Evolutionary conservation across 2,329 filamentous ascomycete genomes (phyloP), one percentile per base, ranked within the genome.

Genomic region (Volutella citrinella): DNA sequence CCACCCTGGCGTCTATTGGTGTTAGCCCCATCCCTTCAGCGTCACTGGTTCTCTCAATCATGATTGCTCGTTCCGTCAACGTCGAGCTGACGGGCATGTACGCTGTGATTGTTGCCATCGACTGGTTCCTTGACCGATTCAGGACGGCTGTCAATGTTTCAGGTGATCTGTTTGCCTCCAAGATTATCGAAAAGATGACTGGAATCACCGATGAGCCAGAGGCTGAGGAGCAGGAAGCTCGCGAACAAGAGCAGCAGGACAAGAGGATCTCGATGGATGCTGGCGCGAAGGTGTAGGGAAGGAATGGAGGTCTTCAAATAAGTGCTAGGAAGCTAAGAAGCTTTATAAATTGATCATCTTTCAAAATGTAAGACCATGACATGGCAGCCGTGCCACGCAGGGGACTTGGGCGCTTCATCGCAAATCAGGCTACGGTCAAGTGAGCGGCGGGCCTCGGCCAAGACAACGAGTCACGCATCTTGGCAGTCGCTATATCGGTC

Each of bases 51-150:
- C 57, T 75, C 11, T 66, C 66, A 4, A 57, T 73, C 43, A 73
- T 76, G 69, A 74, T 75, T 42, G 64, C 69, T 9, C 55, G 60
- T 15, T 60, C 60, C 7, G 60, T 74, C 32, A 59, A 64, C 11
- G 61, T 74, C 2, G 59, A 61, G 2, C 51, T 72, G 20, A 72
- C 66, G 0, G 64, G 60, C 13, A 72, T 73, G 69, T 74, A 69
- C 42, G 70, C 65, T 15, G 69, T 75, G 24, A 68, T 75, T 11
- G 64, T 74, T 4, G 70, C 70, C 16, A 74, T 75, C 27, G 71
- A 74, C 42, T 76, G 70, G 72, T 67, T 76, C 51, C 57, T 74
- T n/a, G 72, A 76, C 52, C 67, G 72, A 18, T 76, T 76, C 63
- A 61, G 72, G 11, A 76, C 72, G 0, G 63, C 66, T 5, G 49